Evolutionary conservation across 2,329 filamentous ascomycete genomes (phyloP), one percentile per base, ranked within the genome.

Genomic region (Cercospora sp.): DNA sequence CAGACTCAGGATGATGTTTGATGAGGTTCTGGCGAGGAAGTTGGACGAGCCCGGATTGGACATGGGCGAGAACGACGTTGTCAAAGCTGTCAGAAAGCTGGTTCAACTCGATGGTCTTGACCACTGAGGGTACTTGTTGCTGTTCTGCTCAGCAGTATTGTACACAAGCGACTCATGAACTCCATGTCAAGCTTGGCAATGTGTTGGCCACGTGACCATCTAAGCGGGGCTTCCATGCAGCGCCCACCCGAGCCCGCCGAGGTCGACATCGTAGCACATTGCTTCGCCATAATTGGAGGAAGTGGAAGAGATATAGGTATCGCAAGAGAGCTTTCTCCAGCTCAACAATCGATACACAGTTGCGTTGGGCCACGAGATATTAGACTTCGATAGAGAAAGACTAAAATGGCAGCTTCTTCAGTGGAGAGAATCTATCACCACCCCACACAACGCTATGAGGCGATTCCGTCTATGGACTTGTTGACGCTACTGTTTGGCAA

Each of bases 1-100:
- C 57, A 85, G 94, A 70, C 80, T 99, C 72, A 86, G 95, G 70
- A 89, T 89, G 66, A 91, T 98, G 89, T 85, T 99, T 64, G 95
- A 99, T 81, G 88, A 90, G 72, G 84, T 96, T 69, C 87, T 99
- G 75, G 91, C 91, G 66, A 84, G 86, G 72, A 93, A 93, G 80
- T 88, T 97, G 60, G 92, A 94, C 77, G 89, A 91, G 70, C 92
- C 92, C 0, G 85, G 84, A 13, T 51, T 77, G 60, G 75, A 76
- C 7, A 66, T 78, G 68, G 75, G 64, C 18, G 80, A 77, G 55
- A 86, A 85, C 67, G 89, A 90, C 73, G 89, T 97, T 28, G 91
- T 98, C 68, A 87, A 85, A 75, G 81, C 92, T 70, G 94, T 97
- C 64, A 88, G 89, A 73, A 89, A 87, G 80, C 83, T 98, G 80